Conservation (phyloP, 495 filamentous ascomycete species). For the Aspergillus haitiensis region DNA sequence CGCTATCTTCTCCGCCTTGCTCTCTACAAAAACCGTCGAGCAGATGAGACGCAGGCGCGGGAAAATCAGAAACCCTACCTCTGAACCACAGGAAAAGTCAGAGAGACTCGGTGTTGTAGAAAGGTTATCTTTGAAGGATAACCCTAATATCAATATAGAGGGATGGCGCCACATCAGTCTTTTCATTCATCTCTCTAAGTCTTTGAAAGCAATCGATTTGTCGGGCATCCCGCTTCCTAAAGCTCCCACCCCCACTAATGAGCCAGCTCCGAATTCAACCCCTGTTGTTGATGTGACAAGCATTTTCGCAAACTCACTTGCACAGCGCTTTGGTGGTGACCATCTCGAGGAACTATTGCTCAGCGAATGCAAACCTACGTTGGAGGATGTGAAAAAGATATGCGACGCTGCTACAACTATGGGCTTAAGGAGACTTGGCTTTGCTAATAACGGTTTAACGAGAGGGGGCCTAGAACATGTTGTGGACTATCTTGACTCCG, state of each 20-base stretch:
- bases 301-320: conserved; percentile 71
- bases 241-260: conserved; percentile 25
- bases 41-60: conserved; percentile 50
- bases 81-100: conserved; percentile 24
- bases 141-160: conserved; percentile 74
- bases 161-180: conserved; percentile 91
- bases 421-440: conserved; percentile 71
- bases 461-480: conserved; percentile 73
- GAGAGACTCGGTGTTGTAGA: conserved; percentile 73
- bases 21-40: conserved; percentile 71
- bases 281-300: conserved; percentile 49
- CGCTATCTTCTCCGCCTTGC: conserved; percentile 79
- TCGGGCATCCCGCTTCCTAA: conserved; percentile 81
- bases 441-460: conserved; percentile 78
- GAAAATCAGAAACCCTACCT: conserved; percentile 30
- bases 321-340: conserved; percentile 69
- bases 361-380: conserved; percentile 69
- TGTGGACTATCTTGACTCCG: conserved; percentile 67
- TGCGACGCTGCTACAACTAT: conserved; percentile 74
- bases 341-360: conserved; percentile 83
- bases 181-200: conserved; percentile 86
- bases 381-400: conserved; percentile 67
- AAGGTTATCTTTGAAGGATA: conserved; percentile 86
- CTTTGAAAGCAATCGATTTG: conserved; percentile 81
- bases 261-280: conserved; percentile 12